Evolutionary conservation across 805 yeast species (phyloP).

Genomic region (Lachancea lanzarotensis): DNA sequence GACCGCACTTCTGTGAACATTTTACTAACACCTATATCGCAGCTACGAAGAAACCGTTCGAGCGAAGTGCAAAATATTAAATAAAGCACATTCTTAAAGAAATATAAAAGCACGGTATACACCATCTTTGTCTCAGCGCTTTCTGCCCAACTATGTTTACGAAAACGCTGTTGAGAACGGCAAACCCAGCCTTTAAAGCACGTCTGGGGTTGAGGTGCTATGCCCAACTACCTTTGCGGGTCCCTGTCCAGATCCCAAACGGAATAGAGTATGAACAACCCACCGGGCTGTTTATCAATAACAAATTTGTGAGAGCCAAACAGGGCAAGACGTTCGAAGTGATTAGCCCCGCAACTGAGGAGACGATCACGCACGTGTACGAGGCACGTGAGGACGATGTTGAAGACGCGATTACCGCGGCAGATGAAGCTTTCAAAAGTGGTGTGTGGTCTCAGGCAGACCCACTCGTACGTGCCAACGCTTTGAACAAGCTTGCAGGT

Average conservation of each 20-base stretch:
- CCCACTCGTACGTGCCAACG: constrained; percentile 60
- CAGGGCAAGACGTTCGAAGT: constrained; percentile 56
- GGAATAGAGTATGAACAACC: constrained; percentile 73
- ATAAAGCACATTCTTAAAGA: too few relatives aligned
- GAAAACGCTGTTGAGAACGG: constrained; percentile 1
- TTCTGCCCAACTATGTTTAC: background rate
- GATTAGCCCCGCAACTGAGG: constrained; percentile 68
- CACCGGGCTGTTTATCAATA: constrained; percentile 74
- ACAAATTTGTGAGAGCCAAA: constrained; percentile 60
- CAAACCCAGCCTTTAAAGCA: constrained; percentile 1
- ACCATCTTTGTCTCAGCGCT: background rate
- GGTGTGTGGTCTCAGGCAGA: constrained; percentile 73
- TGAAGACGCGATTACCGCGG: constrained; percentile 80
- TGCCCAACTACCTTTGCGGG: constrained; percentile 37
- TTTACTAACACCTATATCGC: background rate
- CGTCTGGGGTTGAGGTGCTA: constrained; percentile 23
- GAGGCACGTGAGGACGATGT: constrained; percentile 77
- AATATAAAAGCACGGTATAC: too few relatives aligned
- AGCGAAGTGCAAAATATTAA: too few relatives aligned
- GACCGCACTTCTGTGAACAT: background rate
- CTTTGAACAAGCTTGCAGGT: constrained; percentile 68
- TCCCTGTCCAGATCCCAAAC: constrained; percentile 59
- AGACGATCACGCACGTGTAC: constrained; percentile 58
- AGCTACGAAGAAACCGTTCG: background rate
- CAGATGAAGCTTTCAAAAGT: constrained; percentile 64